phyloP scores from a whole-genome alignment of 768 basidiomycete genomes.

The Tylopilus plumbeoviolaceoides region DNA sequence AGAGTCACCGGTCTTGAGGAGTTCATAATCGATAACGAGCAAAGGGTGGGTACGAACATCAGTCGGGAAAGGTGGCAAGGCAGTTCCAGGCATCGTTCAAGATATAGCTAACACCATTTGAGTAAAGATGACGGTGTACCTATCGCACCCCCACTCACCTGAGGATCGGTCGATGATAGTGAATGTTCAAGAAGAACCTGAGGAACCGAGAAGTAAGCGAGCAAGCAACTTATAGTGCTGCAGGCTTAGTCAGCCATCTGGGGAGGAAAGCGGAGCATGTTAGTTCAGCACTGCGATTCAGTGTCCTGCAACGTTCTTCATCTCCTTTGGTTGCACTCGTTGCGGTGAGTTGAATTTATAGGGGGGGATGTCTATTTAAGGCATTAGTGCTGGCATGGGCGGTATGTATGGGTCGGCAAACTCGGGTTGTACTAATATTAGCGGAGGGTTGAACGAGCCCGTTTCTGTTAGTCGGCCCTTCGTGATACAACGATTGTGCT shows the following conservation, averaged over 20 bases:
- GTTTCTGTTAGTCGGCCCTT: too few species aligned
- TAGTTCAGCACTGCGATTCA: not conserved
- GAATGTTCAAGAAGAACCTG: too few species aligned
- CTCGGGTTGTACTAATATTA: too few species aligned
- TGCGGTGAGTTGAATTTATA: too few species aligned
- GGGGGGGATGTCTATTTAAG: too few species aligned
- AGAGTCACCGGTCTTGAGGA: conserved; percentile 33
- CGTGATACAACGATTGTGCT: too few species aligned
- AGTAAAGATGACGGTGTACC: not conserved
- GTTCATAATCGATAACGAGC: conserved; percentile 42
- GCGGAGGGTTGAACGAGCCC: too few species aligned
- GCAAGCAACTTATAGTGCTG: too few species aligned
- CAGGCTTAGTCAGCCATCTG: not conserved
- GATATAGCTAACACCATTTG: not conserved
- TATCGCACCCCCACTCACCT: not conserved
- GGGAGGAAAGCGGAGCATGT: not conserved
- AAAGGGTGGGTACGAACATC: conserved; percentile 43
- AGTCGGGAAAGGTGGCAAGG: conserved; percentile 40
- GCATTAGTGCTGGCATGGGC: too few species aligned
- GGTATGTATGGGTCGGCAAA: too few species aligned
- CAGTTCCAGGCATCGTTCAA: conserved; percentile 30
- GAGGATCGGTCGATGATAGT: not conserved
- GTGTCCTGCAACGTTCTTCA: not conserved
- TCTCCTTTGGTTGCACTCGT: not conserved
- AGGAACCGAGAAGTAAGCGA: too few species aligned